Evolutionary conservation across 495 filamentous ascomycete species (phyloP).

Genomic region (Aspergillus nanangensis): DNA sequence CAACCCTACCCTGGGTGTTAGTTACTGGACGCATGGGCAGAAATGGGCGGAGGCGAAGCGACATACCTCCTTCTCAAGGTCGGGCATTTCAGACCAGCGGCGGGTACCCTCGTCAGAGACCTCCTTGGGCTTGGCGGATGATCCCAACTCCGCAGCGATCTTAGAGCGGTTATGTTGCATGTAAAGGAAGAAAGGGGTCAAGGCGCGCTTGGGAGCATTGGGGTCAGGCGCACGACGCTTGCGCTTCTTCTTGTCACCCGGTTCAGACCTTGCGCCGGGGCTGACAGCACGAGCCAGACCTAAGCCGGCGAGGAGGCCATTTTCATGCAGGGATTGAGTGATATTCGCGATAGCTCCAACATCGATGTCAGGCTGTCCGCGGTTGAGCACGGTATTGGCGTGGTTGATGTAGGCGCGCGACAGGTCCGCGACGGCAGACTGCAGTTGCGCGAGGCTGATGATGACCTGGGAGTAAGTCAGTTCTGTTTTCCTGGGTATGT

Average conservation of each 20-base stretch:
- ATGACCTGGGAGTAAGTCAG: slow-evolving; percentile 55
- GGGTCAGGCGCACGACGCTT: slow-evolving; percentile 81
- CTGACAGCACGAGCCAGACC: slow-evolving; percentile 31
- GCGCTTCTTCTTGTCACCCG: slow-evolving; percentile 73
- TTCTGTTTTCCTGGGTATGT: background rate
- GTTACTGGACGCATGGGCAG: background rate
- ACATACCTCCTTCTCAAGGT: slow-evolving; percentile 69
- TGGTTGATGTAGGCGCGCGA: slow-evolving; percentile 78
- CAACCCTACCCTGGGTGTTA: slow-evolving; percentile 46
- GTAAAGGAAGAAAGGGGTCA: slow-evolving; percentile 93
- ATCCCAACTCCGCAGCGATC: slow-evolving; percentile 72
- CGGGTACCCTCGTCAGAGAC: slow-evolving; percentile 77
- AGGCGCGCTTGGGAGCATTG: slow-evolving; percentile 87
- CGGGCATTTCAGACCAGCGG: slow-evolving; percentile 73
- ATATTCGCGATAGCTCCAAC: slow-evolving; percentile 45
- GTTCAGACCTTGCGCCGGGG: slow-evolving; percentile 40
- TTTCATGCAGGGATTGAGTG: slow-evolving; percentile 40
- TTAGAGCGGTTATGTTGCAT: slow-evolving; percentile 75
- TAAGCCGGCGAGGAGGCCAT: slow-evolving; percentile 30
- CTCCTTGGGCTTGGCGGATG: slow-evolving; percentile 66
- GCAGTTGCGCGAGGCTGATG: slow-evolving; percentile 65
- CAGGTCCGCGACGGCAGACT: slow-evolving; percentile 67
- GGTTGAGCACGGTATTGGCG: slow-evolving; percentile 70
- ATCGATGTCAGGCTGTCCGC: slow-evolving; percentile 50
- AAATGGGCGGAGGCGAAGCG: slow-evolving; percentile 8